Conservation (phyloP, 2,329 filamentous ascomycete species). For the Colletotrichum brevisporum region DNA sequence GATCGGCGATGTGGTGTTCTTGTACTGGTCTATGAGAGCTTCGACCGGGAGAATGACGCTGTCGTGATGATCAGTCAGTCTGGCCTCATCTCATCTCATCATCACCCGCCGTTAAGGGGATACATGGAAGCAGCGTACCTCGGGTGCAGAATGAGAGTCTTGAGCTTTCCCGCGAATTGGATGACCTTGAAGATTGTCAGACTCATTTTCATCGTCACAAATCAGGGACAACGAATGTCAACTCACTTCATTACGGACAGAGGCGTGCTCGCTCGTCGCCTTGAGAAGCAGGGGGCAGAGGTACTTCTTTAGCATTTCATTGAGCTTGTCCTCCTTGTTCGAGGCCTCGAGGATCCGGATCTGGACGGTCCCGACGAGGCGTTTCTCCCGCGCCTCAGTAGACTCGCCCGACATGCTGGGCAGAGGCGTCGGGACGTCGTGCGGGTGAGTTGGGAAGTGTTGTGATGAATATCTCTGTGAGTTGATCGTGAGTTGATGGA, state of each 20-base stretch:
- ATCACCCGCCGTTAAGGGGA: not conserved
- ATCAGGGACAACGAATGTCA: too few relatives aligned
- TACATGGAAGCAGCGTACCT: constrained; percentile 13
- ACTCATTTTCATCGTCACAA: constrained; percentile 13
- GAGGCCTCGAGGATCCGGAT: constrained; percentile 84
- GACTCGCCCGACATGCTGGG: constrained; percentile 39
- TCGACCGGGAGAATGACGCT: constrained; percentile 85
- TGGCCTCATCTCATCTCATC: constrained; percentile 12
- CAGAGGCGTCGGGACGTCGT: constrained; percentile 10
- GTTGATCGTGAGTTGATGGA: constrained; percentile 17
- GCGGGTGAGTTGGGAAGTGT: too few relatives aligned
- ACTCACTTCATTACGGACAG: constrained; percentile 69
- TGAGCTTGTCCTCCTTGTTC: constrained; percentile 86
- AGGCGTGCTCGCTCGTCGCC: constrained; percentile 82
- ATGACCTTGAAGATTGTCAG: constrained; percentile 34
- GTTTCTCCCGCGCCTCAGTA: constrained; percentile 56
- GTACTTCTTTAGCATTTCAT: constrained; percentile 82
- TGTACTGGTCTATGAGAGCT: constrained; percentile 91
- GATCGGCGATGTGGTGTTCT: constrained; percentile 77
- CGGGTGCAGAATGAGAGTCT: constrained; percentile 29
- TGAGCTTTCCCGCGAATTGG: constrained; percentile 33
- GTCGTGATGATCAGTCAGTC: constrained; percentile 33
- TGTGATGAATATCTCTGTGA: not conserved
- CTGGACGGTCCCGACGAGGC: constrained; percentile 87
- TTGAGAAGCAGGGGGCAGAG: constrained; percentile 88